Base-by-base conservation (phyloP, 495 filamentous ascomycete species). In the Penicillium cinerascens region DNA sequence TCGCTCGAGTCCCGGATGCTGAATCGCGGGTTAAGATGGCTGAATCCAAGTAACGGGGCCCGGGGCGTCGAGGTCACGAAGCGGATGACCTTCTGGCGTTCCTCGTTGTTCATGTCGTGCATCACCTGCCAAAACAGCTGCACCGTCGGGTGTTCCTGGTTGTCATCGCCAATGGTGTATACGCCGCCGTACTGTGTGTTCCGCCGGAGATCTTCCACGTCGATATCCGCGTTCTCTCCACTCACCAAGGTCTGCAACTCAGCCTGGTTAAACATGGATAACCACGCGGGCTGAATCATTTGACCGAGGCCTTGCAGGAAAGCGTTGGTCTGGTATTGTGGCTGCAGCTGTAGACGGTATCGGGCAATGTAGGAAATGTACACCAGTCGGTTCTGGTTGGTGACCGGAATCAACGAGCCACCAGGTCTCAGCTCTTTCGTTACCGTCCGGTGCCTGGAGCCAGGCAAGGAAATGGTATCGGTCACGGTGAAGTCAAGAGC, bases 221-320 rank as follows among this genome's bases (percentile, higher is more conserved):
- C 85, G 53, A 97, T 92, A 39, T 90, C 84, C 16, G 85, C 85
- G 21, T 79, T 82, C 59, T 92, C 88, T 49, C 93, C 93, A 54
- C 90, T 88, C 13, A 98, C 85, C 8, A 98, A 82, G 0, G 89
- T 93, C 67, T 98, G 93, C 18, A 98, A 77, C 60, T 98, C 93
- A 7, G 81, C 77, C 59, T 97, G 93, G 66, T 98, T 98, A 77
- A 99, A 99, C 93, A 99, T 99, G 56, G 83, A 88, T 3, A 99
- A 77, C 93, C 93, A 99, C 3, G 80, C 79, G 0, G 92, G 92
- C 51, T 91, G 85, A 54, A 99, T 95, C 59, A 99, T 95, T 48
- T 86, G 77, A 13, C 87, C 81, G 4, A 98, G 79, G 1, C 93
- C 93, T 42, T 82, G 80, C 7, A 98, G 80, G 60, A 98, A 98